Base-by-base conservation (phyloP, 2,329 filamentous ascomycete genomes). In the Ophiocordyceps camponoti-floridani region DNA sequence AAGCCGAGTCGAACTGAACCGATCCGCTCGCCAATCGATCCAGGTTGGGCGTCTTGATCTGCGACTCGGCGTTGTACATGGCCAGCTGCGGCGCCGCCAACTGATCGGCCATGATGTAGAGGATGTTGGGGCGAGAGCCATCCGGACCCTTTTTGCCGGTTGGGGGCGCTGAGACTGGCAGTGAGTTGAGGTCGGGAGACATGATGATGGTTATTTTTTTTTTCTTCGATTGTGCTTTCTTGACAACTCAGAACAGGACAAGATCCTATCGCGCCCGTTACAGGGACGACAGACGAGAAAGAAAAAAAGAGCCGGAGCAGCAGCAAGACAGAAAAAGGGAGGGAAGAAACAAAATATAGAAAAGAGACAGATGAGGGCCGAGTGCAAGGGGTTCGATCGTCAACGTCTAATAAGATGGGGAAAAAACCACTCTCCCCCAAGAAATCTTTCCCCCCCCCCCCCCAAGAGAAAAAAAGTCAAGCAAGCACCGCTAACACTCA, bases 81-180 rank as follows among this genome's bases (percentile, higher is more conserved):
- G 87, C 89, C 53, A 95, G 76, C 53, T 88, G 74, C 16, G 88
- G 88, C 27, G 88, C 88, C 16, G 88, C 84, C 61, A 95, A 77
- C 67, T 95, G 88, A 64, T 95, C 88, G 45, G 88, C 88, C 87
- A 95, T 94, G 66, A 95, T 93, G 69, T 91, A 94, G 41, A 68
- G 55, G 40, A 68, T 67, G 51, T 68, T 68, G 49, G 64, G 63
- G 50, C 56, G 57, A 46, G 60, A 56, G 18, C 48, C 51, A 28
- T 47, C 46, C 14, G 52, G 47, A n/a, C 47, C 47, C 45, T 46
- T 45, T 26, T 51, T 52, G 43, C 53, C 50, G 46, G 66, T 51
- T 42, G 53, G 50, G 45, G 67, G 49, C 9, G 67, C 67, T 28
- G 76, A 79, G 35, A 68, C 63, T 40, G 77, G 74, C 47, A 86